These are phyloP conservation scores for Stagonosporopsis rhizophila DNA, from an alignment of 2,329 filamentous ascomycete species.

Conservation along the genomic window DNA sequence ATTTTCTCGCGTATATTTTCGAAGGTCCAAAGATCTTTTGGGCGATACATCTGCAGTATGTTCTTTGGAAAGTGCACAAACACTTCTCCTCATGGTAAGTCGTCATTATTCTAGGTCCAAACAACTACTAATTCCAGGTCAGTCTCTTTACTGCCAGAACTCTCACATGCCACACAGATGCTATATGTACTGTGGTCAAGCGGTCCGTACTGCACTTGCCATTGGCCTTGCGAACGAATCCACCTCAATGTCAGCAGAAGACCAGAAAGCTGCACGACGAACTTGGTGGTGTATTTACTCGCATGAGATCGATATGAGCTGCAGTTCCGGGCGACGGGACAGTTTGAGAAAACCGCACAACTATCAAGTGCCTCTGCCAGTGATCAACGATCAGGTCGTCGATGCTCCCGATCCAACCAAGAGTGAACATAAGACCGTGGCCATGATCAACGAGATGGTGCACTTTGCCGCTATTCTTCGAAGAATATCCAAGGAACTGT, in stretches of 20 bases:
- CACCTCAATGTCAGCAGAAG: not conserved
- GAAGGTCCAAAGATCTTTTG: not conserved
- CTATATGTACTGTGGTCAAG: constrained; percentile 5
- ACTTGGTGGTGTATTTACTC: constrained; percentile 4
- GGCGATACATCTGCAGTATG: not conserved
- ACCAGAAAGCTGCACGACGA: not conserved
- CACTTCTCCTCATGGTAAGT: not conserved
- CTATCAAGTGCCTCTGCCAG: not conserved
- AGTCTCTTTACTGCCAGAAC: constrained; percentile 1
- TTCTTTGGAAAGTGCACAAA: not conserved
- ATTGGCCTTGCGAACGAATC: not conserved
- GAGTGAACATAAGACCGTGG: not conserved
- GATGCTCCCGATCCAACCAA: not conserved
- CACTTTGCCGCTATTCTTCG: not conserved
- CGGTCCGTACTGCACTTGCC: not conserved
- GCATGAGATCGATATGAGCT: constrained; percentile 3
- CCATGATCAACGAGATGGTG: constrained; percentile 1
- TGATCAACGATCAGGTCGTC: not conserved
- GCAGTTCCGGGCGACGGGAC: not conserved
- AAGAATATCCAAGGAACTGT: constrained; percentile 1
- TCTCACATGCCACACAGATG: not conserved
- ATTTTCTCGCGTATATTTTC: not conserved
- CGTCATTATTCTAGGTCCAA: not conserved
- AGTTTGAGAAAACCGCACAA: not conserved
- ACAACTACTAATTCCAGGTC: not conserved